Percentiles rank a stretch among this genome's conserved stretches.
phyloP scores from a whole-genome alignment of 1,139 yeast genomes.

The Citeromyces hawaiiensis region DNA sequence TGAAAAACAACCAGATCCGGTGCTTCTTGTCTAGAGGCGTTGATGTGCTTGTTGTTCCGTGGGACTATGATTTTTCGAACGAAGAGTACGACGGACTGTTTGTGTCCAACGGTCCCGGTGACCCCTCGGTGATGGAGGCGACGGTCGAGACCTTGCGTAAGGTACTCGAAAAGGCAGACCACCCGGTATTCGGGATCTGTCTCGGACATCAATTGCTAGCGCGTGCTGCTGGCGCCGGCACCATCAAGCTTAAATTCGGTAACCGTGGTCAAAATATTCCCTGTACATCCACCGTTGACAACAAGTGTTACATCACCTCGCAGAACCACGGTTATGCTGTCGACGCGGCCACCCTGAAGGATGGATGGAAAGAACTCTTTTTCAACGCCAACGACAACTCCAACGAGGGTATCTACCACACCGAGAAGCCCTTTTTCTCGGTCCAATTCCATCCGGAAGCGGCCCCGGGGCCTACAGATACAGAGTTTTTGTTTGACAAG shows the following conservation, averaged over 20 bases:
- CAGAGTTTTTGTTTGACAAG: slow-evolving; percentile 92
- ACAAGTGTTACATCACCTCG: slow-evolving; percentile 96
- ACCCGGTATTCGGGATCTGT: slow-evolving; percentile 95
- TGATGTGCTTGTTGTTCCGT: slow-evolving; percentile 90
- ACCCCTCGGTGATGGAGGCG: slow-evolving; percentile 73
- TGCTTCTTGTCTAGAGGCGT: slow-evolving; percentile 96
- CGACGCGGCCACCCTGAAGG: slow-evolving; percentile 57
- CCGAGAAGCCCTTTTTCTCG: slow-evolving; percentile 83
- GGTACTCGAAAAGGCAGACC: slow-evolving; percentile 47
- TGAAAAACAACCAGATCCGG: slow-evolving; percentile 95
- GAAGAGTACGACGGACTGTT: slow-evolving; percentile 90
- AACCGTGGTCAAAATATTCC: slow-evolving; percentile 99
- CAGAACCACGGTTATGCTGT: slow-evolving; percentile 99
- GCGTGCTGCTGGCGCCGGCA: slow-evolving; percentile 89
- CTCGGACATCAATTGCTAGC: slow-evolving; percentile 97
- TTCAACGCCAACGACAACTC: slow-evolving; percentile 96
- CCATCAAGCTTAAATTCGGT: slow-evolving; percentile 91
- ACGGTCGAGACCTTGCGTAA: slow-evolving; percentile 46
- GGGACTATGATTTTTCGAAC: slow-evolving; percentile 73
- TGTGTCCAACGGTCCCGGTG: slow-evolving; percentile 98
- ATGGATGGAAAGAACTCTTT: slow-evolving; percentile 88
- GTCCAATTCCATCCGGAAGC: slow-evolving; percentile 99
- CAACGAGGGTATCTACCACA: slow-evolving; percentile 95
- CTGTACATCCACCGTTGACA: slow-evolving; percentile 84
- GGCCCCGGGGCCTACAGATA: slow-evolving; percentile 98